Evolutionary conservation across 345 rosid species (phyloP).

Genomic region (Laguncularia racemosa): DNA sequence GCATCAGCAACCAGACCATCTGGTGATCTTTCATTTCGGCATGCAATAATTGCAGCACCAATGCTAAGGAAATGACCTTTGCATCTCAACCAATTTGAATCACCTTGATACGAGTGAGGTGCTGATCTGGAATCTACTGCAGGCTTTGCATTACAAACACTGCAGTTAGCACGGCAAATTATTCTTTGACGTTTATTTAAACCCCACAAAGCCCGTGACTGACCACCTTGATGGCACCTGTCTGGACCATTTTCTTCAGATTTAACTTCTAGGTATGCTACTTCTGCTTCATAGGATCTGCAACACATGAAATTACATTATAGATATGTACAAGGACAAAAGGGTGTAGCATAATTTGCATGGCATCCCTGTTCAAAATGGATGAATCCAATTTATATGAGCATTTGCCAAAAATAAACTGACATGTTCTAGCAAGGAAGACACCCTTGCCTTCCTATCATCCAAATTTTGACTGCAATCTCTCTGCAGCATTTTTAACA

Average conservation of each 20-base stretch:
- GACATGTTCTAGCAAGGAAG: too few species aligned
- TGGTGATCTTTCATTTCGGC: constrained; percentile 86
- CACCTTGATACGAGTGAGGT: constrained; percentile 28
- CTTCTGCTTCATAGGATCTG: constrained; percentile 85
- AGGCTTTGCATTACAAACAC: constrained; percentile 41
- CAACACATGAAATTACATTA: constrained; percentile 7
- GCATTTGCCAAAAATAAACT: too few species aligned
- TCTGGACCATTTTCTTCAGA: constrained; percentile 31
- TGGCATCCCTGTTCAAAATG: too few species aligned
- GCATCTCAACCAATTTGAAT: constrained; percentile 49
- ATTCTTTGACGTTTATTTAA: constrained; percentile 46
- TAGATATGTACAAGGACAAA: neutral
- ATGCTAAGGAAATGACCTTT: constrained; percentile 73
- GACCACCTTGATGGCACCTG: constrained; percentile 20
- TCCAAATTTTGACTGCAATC: neutral
- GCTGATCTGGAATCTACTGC: constrained; percentile 11
- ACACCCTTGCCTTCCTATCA: too few species aligned
- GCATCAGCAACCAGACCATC: constrained; percentile 98
- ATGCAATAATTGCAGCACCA: constrained; percentile 87
- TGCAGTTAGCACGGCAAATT: constrained; percentile 64
- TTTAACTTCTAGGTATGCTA: constrained; percentile 54
- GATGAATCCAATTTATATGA: too few species aligned
- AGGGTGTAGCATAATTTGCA: too few species aligned
- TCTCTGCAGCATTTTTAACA: too few species aligned
- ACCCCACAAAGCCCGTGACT: constrained; percentile 24